Conservation (phyloP, 2,329 filamentous ascomycete species). For the Beauveria sp. region DNA sequence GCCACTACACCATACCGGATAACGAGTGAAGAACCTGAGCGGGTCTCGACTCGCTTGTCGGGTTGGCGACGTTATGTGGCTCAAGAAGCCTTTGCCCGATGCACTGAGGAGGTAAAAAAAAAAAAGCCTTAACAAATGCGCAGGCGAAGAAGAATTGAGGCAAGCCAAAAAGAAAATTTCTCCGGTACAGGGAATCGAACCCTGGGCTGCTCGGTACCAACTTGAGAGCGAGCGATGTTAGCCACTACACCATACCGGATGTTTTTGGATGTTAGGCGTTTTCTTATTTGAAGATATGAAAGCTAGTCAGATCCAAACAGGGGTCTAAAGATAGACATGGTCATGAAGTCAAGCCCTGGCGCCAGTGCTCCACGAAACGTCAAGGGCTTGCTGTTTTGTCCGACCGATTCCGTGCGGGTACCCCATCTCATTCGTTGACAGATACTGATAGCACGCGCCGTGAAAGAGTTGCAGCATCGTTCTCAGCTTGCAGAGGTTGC, state of each 20-base stretch:
- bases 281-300: not conserved
- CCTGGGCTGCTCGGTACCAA: constrained; percentile 14
- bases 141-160: not conserved
- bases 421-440: too few species aligned
- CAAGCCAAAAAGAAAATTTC: constrained; percentile 8
- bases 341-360: too few species aligned
- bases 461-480: too few species aligned
- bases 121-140: not conserved
- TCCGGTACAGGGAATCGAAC: constrained; percentile 16
- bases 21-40: not conserved
- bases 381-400: too few species aligned
- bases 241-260: constrained; percentile 30
- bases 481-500: too few species aligned
- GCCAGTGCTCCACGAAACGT: too few species aligned
- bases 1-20: constrained; percentile 30
- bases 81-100: not conserved
- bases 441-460: too few species aligned
- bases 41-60: not conserved
- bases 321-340: too few species aligned
- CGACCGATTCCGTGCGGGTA: too few species aligned
- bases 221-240: constrained; percentile 30
- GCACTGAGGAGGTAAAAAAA: not conserved
- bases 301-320: not conserved
- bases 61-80: not conserved
- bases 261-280: not conserved